Base-by-base conservation (phyloP, 1,284 basidiomycete genomes). In the Sphagnurus paluster region DNA sequence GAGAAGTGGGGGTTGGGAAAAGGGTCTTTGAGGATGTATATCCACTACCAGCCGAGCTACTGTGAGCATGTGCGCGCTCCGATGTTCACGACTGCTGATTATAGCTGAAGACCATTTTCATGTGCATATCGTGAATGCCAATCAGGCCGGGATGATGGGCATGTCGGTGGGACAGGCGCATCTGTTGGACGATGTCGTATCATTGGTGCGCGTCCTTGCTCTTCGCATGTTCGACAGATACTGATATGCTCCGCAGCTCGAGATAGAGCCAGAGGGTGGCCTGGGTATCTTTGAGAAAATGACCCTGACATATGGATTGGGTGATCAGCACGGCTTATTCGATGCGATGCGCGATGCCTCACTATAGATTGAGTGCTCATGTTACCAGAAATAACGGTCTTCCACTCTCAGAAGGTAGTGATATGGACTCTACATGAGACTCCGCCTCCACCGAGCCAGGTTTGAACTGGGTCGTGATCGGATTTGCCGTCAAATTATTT, bases 41-140 rank as follows among this genome's bases (percentile, higher is more conserved):
- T 98, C 20, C 96, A 99, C 63, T 98, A 99, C 63, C 95, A 98
- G 63, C 96, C 96, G 0, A 91, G 86, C 30, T 98, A 98, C 62
- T 98, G 95, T 96, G 53, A 60, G 90, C 74, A 11, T 25, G 26
- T 25, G 13, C n/a, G 26, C 7, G n/a, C 8, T 36, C 8, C 9
- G 21, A 10, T 24, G 37, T 21, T 23, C 17, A 2, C 24, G 16
- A 25, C 29, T 24, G 44, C 16, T 39, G 5, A 34, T 20, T 42
- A 11, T 21, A 24, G n/a, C 26, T 13, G 10, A 52, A 95, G 94
- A 97, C 64, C 95, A 96, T 59, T 90, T 97, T 59, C 93, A 97
- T 56, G 91, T 99, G 0, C 97, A 99, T 58, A 87, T 98, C 43
- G 90, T 96, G 5, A 87, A 93, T 56, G 79, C 80, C 1, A 82